Evolutionary conservation across 1,284 basidiomycete species (phyloP), one percentile per base, ranked within the genome.

Genomic region (Moesziomyces sp.): DNA sequence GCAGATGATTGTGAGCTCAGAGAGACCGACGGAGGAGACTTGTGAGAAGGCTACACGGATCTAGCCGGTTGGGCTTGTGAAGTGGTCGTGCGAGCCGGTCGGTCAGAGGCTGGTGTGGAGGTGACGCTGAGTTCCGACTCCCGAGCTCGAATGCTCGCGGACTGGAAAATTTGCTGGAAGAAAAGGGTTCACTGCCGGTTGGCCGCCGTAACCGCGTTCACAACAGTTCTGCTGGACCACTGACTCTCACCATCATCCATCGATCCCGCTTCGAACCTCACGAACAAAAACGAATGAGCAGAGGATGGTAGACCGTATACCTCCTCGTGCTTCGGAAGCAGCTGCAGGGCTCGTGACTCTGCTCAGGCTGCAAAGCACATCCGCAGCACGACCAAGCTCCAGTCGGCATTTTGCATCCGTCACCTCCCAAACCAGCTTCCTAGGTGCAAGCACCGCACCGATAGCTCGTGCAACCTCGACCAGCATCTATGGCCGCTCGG

Each of bases 301-400:
- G 26, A 64, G 42, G 5, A 69, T 69, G 66, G 66, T 52, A 10
- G 66, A 63, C 9, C 19, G 60, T 5, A 63, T 56, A 63, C 49
- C 52, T 16, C 14, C 30, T 1, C 47, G 48, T 16, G 52, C 35
- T 11, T 55, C 62, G n/a, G 44, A 56, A 21, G 60, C 56, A 13
- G 58, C 55, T 7, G 40, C 49, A 8, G 47, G 49, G 18, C 45
- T 61, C 5, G 5, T 61, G 14, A 42, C 52, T 14, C 40, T 58
- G 28, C 52, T 65, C 23, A 45, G 62, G 28, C 8, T 24, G 30
- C 38, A 35, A 18, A 35, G 16, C 14, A 19, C 28, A 11, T 34
- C 30, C 26, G 24, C 51, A 18, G 13, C 34, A 16, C 46, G 50
- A 44, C 13, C 28, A 14, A 24, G 16, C 3, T 5, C 46, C 14